Evolutionary conservation across 768 basidiomycete genomes (phyloP).

Genomic region (Chalciporus sphaerocephalus): DNA sequence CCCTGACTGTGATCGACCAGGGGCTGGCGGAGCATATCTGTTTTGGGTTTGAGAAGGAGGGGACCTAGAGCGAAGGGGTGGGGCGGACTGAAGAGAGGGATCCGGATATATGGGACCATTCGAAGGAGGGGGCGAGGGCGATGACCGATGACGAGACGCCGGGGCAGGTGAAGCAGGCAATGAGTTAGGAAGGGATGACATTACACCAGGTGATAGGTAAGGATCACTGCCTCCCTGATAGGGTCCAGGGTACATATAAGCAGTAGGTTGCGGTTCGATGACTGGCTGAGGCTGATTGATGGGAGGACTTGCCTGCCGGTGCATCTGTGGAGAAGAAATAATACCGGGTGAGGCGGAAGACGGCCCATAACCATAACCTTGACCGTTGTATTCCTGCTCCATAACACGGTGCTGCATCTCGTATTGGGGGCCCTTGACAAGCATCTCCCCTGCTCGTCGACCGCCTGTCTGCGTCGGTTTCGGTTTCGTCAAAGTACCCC

Average conservation of each 20-base stretch:
- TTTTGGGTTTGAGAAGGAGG: slow-evolving; percentile 44
- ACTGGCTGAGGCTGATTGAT: slow-evolving; percentile 28
- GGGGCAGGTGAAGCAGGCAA: slow-evolving; percentile 23
- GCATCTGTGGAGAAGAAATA: slow-evolving; percentile 18
- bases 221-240: slow-evolving; percentile 26
- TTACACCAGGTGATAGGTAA: slow-evolving; percentile 57
- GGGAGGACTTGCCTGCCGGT: slow-evolving; percentile 26
- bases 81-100: slow-evolving; percentile 25
- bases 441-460: slow-evolving; percentile 75
- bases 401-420: slow-evolving; percentile 92
- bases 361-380: slow-evolving; percentile 25
- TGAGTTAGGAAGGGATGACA: slow-evolving; percentile 35
- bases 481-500: slow-evolving; percentile 65
- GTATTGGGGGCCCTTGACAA: slow-evolving; percentile 85
- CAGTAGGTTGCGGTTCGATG: slow-evolving; percentile 27
- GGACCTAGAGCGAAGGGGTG: slow-evolving; percentile 47
- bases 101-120: slow-evolving; percentile 18
- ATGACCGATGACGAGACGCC: slow-evolving; percentile 24
- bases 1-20: slow-evolving; percentile 22
- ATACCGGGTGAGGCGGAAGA: slow-evolving; percentile 24
- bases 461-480: slow-evolving; percentile 44
- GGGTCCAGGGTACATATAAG: slow-evolving; percentile 20
- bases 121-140: slow-evolving; percentile 35
- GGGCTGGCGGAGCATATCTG: slow-evolving; percentile 34
- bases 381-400: slow-evolving; percentile 75